Conservation (phyloP, 139 green algal species). For the Trebouxia sp. region DNA sequence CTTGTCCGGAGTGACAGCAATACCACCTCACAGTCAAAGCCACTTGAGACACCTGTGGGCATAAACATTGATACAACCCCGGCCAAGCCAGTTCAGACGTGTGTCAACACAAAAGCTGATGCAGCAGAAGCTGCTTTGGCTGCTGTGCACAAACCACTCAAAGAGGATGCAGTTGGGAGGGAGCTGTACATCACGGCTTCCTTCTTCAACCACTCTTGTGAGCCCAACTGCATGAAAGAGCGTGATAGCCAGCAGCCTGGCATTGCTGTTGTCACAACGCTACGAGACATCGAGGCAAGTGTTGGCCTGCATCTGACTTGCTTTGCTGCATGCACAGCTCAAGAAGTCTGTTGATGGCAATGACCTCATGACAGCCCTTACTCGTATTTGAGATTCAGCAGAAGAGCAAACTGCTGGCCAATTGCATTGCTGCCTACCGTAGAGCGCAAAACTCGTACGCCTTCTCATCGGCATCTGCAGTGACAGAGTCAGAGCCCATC, state of each 20-base stretch:
- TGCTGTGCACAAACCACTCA: background rate
- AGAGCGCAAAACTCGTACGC: background rate
- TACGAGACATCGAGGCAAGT: conserved; percentile 22
- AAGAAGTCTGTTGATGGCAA: background rate
- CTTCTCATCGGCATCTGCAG: background rate
- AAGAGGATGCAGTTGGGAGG: conserved; percentile 30
- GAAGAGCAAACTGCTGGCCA: too few relatives aligned
- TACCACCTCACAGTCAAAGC: too few relatives aligned
- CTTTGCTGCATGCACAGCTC: background rate
- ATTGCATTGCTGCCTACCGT: too few relatives aligned
- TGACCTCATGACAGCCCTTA: too few relatives aligned
- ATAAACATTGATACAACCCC: too few relatives aligned
- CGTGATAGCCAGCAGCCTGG: background rate
- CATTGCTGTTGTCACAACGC: background rate
- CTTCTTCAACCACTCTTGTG: conserved; percentile 38
- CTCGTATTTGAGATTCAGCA: too few relatives aligned
- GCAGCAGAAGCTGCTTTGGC: too few relatives aligned
- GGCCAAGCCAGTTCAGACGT: too few relatives aligned
- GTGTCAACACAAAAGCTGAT: too few relatives aligned
- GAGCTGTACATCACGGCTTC: conserved; percentile 35
- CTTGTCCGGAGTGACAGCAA: too few relatives aligned
- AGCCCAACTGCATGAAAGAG: conserved; percentile 30
- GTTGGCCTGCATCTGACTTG: background rate
- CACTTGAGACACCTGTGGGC: too few relatives aligned
- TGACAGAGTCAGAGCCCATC: background rate